These are phyloP conservation scores for Cephaloascus albidus DNA, from an alignment of 805 yeast species.

Conservation along the genomic window DNA sequence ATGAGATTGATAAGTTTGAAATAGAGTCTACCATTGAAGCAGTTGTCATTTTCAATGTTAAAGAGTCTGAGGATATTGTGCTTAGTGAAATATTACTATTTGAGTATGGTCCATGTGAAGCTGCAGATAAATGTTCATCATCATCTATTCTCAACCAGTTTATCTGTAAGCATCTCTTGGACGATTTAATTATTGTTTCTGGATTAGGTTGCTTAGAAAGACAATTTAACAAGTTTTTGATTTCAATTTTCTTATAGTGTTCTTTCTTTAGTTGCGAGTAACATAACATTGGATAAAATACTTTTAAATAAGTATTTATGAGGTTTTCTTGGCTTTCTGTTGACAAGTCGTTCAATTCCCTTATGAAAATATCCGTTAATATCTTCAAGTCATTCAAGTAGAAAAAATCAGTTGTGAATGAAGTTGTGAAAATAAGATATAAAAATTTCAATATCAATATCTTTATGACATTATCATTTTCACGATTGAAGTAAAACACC, in stretches of 20 bases:
- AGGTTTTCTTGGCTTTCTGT: conserved; percentile 43
- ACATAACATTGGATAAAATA: conserved; percentile 60
- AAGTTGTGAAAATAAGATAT: conserved; percentile 62
- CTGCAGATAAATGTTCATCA: no score
- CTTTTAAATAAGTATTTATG: conserved; percentile 66
- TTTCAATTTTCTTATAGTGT: conserved; percentile 47
- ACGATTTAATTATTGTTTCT: conserved; percentile 29
- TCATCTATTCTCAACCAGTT: background rate
- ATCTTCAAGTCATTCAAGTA: conserved; percentile 82
- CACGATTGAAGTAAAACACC: conserved; percentile 71
- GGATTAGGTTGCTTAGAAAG: conserved; percentile 25
- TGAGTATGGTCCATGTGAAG: no score
- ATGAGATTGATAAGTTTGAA: no score
- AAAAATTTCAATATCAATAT: conserved; percentile 73
- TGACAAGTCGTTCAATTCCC: conserved; percentile 70
- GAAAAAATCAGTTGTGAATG: conserved; percentile 54
- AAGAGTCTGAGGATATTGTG: no score
- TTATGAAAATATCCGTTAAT: conserved; percentile 68
- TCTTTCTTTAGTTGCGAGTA: conserved; percentile 52
- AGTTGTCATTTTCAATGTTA: no score
- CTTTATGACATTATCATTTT: conserved; percentile 58
- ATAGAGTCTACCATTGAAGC: no score
- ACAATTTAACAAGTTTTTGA: conserved; percentile 40
- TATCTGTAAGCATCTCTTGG: conserved; percentile 21
- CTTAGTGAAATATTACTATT: no score